Evolutionary conservation across 2,329 filamentous ascomycete genomes (phyloP), one percentile per base, ranked within the genome.

Genomic region (Bertia moriformis): DNA sequence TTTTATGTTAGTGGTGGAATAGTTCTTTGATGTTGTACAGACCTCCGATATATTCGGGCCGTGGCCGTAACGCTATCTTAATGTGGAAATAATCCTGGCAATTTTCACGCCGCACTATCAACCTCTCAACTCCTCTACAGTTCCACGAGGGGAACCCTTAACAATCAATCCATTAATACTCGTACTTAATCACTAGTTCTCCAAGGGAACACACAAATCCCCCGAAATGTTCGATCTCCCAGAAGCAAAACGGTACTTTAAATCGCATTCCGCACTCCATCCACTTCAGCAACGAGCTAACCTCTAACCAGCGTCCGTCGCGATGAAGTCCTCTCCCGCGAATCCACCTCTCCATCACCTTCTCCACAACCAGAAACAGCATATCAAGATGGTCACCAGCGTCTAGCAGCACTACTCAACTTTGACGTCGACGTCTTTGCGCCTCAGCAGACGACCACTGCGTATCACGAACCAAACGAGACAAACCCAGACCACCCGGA

Each of bases 11-110:
- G n/a, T n/a, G n/a, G n/a, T n/a, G n/a, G n/a, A n/a, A n/a, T n/a
- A n/a, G n/a, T n/a, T n/a, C n/a, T n/a, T n/a, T n/a, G n/a, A n/a
- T 2, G 55, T 88, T 46, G 83, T 29, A 29, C 24, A 29, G 24
- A 29, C 10, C 24, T n/a, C 24, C 24, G 24, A n/a, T n/a, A n/a
- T n/a, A n/a, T n/a, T n/a, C n/a, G 24, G 24, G n/a, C 10, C 24
- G 24, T 29, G 24, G 24, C 24, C 24, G 24, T 29, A 29, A n/a
- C 24, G 24, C 10, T n/a, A n/a, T n/a, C 10, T n/a, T 10, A 10
- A n/a, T n/a, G 24, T 29, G 24, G 24, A 29, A 29, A 29, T 10
- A 10, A n/a, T 10, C 24, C 24, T n/a, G 10, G n/a, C 24, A 29
- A 29, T 29, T 29, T 29, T 29, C n/a, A 29, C 24, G 24, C 24